A percentile compares a stretch with the other conserved stretches of the same genome.
These are phyloP conservation scores for Bothriochloa decipiens DNA, from an alignment of 176 grass and related monocot genomes.

Conservation along the genomic window DNA sequence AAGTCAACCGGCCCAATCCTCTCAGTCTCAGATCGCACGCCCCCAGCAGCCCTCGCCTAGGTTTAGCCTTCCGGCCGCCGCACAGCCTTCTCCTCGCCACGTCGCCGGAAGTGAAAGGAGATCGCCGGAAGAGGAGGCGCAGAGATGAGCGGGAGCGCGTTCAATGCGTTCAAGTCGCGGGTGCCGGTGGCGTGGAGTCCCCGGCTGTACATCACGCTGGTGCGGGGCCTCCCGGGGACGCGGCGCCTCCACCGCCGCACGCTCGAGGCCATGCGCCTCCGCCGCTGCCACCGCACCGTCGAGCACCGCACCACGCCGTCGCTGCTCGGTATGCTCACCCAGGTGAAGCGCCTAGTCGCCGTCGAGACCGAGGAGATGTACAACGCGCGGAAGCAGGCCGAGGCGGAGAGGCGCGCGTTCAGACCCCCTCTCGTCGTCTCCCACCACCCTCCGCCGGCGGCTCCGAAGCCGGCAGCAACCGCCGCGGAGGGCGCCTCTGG, in stretches of 20 bases:
- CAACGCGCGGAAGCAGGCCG: constrained; percentile 65
- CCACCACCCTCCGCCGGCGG: constrained; percentile 35
- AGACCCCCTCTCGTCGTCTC: constrained; percentile 77
- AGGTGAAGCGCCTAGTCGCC: constrained; percentile 94
- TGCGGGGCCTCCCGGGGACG: constrained; percentile 80
- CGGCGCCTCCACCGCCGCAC: constrained; percentile 91
- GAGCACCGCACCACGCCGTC: constrained; percentile 90
- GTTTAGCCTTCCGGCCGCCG: constrained; percentile 44
- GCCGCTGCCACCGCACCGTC: constrained; percentile 86
- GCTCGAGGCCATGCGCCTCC: constrained; percentile 97
- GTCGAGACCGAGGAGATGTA: constrained; percentile 95
- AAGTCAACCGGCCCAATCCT: background rate
- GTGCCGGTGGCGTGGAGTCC: constrained; percentile 78
- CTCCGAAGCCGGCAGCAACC: background rate
- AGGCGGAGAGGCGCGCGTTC: constrained; percentile 68
- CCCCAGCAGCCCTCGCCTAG: background rate
- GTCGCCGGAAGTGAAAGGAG: background rate
- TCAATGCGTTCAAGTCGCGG: constrained; percentile 78
- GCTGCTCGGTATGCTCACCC: constrained; percentile 83
- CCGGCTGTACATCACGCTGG: constrained; percentile 85
- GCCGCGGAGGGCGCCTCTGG: background rate
- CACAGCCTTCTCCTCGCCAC: constrained; percentile 7
- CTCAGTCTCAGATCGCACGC: background rate
- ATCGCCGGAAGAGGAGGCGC: background rate
- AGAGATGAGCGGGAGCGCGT: constrained; percentile 76